These are phyloP conservation scores for Candida glucosophila DNA, from an alignment of 1,139 yeast species.

Conservation along the genomic window DNA sequence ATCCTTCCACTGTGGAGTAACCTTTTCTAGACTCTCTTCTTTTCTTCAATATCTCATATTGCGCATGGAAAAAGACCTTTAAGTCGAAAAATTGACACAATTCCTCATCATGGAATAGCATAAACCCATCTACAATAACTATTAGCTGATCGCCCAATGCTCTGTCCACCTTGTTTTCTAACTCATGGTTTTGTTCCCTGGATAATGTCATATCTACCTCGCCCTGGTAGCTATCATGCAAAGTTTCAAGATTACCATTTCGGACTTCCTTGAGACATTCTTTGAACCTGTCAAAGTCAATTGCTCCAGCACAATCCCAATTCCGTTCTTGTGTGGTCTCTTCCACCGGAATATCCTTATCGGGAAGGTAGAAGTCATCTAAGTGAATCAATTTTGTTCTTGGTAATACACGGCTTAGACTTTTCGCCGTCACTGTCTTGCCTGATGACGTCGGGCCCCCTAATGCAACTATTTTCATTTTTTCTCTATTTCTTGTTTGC, in stretches of 20 bases:
- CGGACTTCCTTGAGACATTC: slow-evolving; percentile 14
- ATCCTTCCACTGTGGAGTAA: slow-evolving; percentile 73
- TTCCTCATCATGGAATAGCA: slow-evolving; percentile 58
- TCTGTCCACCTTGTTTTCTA: slow-evolving; percentile 18
- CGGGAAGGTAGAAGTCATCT: slow-evolving; percentile 77
- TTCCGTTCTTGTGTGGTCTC: slow-evolving; percentile 46
- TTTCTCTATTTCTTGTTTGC: no score
- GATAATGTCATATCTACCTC: slow-evolving; percentile 21
- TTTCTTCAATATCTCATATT: slow-evolving; percentile 48
- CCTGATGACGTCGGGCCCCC: slow-evolving; percentile 94
- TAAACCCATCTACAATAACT: slow-evolving; percentile 79
- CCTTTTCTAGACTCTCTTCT: slow-evolving; percentile 69
- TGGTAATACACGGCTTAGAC: slow-evolving; percentile 34
- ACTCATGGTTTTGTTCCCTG: slow-evolving; percentile 9
- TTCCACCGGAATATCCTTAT: slow-evolving; percentile 63
- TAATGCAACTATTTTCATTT: slow-evolving; percentile 49
- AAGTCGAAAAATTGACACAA: slow-evolving; percentile 43
- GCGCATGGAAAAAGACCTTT: slow-evolving; percentile 58
- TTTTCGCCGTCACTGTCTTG: slow-evolving; percentile 51
- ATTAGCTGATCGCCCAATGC: slow-evolving; percentile 14
- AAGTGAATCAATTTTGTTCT: slow-evolving; percentile 58
- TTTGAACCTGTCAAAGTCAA: slow-evolving; percentile 51
- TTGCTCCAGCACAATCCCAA: slow-evolving; percentile 91
- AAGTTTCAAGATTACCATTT: slow-evolving; percentile 12
- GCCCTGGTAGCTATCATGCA: no score